Evolutionary conservation across 768 basidiomycete genomes (phyloP).

Genomic region (Psilocybe tampanensis): DNA sequence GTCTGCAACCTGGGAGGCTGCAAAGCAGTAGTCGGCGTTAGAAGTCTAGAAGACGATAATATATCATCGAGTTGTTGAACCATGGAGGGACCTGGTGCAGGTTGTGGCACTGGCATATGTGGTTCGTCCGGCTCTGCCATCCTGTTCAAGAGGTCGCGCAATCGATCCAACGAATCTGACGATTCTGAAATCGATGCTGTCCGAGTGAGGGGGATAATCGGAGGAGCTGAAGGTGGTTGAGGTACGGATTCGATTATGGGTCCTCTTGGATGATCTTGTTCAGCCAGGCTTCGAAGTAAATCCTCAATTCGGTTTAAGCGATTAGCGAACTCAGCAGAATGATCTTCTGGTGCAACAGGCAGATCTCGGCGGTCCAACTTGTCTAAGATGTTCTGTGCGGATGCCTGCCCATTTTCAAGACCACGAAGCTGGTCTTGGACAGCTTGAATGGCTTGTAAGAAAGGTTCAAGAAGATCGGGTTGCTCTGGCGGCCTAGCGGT

Average conservation of each 20-base stretch:
- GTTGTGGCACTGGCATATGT: constrained; percentile 46
- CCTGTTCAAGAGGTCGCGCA: constrained; percentile 27
- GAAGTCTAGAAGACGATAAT: constrained; percentile 46
- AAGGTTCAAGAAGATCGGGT: constrained; percentile 32
- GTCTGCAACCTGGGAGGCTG: constrained; percentile 56
- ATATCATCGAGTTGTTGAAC: constrained; percentile 65
- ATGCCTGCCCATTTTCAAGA: constrained; percentile 63
- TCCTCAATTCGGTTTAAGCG: constrained; percentile 50
- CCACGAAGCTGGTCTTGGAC: constrained; percentile 62
- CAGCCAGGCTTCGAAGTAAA: constrained; percentile 40
- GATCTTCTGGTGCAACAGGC: constrained; percentile 36
- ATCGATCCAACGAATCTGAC: constrained; percentile 29
- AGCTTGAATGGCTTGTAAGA: constrained; percentile 58
- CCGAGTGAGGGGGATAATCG: constrained; percentile 21
- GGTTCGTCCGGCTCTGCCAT: constrained; percentile 23
- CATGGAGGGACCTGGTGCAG: constrained; percentile 53
- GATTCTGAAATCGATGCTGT: constrained; percentile 31
- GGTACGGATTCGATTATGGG: constrained; percentile 16
- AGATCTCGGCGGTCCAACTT: constrained; percentile 54
- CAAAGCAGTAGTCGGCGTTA: constrained; percentile 41
- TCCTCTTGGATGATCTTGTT: constrained; percentile 33
- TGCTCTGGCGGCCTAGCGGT: constrained; percentile 41
- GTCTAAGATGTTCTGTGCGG: constrained; percentile 63
- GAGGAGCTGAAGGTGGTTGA: constrained; percentile 11
- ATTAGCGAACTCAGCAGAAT: constrained; percentile 38